Evolutionary conservation across 2,329 filamentous ascomycete species (phyloP), one percentile per base, ranked within the genome.

Genomic region (Cordyceps cicadae): DNA sequence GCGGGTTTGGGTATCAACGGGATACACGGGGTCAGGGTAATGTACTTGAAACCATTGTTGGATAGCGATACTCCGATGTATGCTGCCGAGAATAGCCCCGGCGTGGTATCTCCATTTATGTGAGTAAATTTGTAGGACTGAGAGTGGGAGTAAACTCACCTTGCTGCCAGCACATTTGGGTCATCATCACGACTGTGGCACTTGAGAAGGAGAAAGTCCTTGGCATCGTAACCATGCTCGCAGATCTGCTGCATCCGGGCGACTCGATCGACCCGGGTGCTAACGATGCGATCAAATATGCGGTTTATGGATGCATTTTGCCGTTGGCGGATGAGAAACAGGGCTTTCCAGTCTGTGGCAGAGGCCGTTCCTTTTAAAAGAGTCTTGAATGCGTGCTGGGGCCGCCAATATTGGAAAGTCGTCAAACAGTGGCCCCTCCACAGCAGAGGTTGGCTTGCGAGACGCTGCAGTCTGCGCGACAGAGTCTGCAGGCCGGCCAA

Each of bases 41-140:
- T 34, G 43, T 3, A 62, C 21, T 17, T 56, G 26, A 8, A 61
- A 77, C 93, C 92, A 97, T 70, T 90, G 83, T 48, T 87, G 81
- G 60, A 97, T 80, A 8, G 92, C 93, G 60, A 89, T 82, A 64
- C 84, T 84, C 63, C 93, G 85, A 72, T 97, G 89, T 56, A 97
- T 87, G 68, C 87, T 88, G 66, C 88, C 87, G 50, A 97, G 79
- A 2, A 90, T 81, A 3, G 86, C 83, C 69, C 84, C 86, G 58
- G 88, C 87, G 72, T 90, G 92, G 72, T 90, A 91, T 68, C 88
- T 89, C 66, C 41, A 21, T 21, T 39, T 8, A 8, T 21, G 21
- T 55, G 67, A 65, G 65, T 17, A 34, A 26, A 46, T 6, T 85
- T 75, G 11, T 29, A 14, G n/a, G 24, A 19, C n/a, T 3, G 9